Base-by-base conservation (phyloP, 208 protist genomes). In the Novymonas esmeraldas region DNA sequence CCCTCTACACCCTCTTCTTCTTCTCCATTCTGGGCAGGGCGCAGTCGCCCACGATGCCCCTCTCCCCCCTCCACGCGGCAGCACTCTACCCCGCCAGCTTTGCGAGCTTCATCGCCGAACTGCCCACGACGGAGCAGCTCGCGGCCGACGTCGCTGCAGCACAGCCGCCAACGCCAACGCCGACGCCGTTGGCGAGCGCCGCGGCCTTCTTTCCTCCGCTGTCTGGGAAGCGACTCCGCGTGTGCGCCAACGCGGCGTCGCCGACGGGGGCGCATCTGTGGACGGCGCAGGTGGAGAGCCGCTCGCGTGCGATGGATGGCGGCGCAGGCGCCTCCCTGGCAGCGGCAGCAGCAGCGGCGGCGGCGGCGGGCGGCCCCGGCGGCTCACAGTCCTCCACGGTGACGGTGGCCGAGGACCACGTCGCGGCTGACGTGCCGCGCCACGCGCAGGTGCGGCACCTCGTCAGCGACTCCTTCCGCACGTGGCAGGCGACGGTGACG, bases 1-100 rank as follows among this genome's bases (percentile, higher is more conserved):
- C 22, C 28, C 51, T 75, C 34, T 73, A 73, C 55, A 68, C 55
- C 2, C 41, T 68, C 34, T 81, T 77, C 52, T 77, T 71, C 33
- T 71, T 77, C 14, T 48, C 56, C 10, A 42, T 69, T 9, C 45
- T 33, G 6, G 55, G 70, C 18, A 42, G 24, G 26, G 14, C 42
- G 49, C 31, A 13, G 59, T 39, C 59, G 14, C 16, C n/a, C 24
- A 64, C 24, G 59, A 9, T 60, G 44, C 2, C 5, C 38, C n/a
- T 64, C 33, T 42, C 54, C 10, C 54, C 56, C 2, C 45, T 59
- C 9, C 22, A 69, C 24, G 56, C 62, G 0, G 70, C 39, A 13
- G 0, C 52, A 0, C 54, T 64, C 14, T 76, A 76, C 62, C 70
- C 70, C 26, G 51, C 54, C 22, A 64, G 55, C 56, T 76, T 65